phyloP scores from a whole-genome alignment of 495 filamentous ascomycete species.

The Hypoxylon cercidicola region DNA sequence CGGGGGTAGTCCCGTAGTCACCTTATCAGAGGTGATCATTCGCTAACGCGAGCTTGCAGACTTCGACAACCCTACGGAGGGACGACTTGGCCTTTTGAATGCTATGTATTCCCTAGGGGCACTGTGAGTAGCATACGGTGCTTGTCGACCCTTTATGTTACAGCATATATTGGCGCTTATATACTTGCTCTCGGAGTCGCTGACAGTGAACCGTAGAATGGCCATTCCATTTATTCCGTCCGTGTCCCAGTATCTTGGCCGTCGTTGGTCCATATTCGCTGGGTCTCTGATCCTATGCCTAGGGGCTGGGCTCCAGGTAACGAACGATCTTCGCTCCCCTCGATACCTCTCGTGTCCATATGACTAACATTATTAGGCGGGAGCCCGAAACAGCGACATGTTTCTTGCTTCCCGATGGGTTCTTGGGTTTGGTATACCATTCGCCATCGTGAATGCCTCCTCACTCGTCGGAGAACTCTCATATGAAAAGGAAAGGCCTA shows the following conservation, averaged over 20 bases:
- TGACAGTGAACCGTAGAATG: conserved; percentile 23
- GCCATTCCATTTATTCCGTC: conserved; percentile 66
- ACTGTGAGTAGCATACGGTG: conserved; percentile 14
- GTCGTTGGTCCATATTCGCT: conserved; percentile 63
- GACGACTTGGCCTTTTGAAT: conserved; percentile 51
- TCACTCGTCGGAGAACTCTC: conserved; percentile 68
- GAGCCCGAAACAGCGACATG: conserved; percentile 55
- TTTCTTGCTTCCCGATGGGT: conserved; percentile 68
- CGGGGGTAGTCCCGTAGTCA: conserved; percentile 8
- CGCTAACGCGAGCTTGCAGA: conserved; percentile 43
- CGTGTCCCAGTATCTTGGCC: conserved; percentile 61
- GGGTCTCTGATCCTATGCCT: conserved; percentile 59
- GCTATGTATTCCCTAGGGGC: conserved; percentile 57
- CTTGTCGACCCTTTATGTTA: neutral
- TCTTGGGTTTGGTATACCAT: conserved; percentile 70
- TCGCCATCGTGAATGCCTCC: conserved; percentile 68
- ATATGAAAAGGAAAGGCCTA: conserved; percentile 68
- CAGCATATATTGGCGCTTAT: no score
- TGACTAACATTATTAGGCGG: conserved; percentile 26
- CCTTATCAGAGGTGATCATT: conserved; percentile 43
- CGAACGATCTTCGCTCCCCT: conserved; percentile 1
- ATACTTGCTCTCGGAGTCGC: neutral
- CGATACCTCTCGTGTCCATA: neutral
- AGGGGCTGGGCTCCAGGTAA: conserved; percentile 36
- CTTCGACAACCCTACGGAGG: conserved; percentile 51